A percentile compares a stretch with the other conserved stretches of the same genome.
These are phyloP conservation scores for Saccharomycopsis fibuligera DNA, from an alignment of 805 yeast genomes.

Conservation along the genomic window DNA sequence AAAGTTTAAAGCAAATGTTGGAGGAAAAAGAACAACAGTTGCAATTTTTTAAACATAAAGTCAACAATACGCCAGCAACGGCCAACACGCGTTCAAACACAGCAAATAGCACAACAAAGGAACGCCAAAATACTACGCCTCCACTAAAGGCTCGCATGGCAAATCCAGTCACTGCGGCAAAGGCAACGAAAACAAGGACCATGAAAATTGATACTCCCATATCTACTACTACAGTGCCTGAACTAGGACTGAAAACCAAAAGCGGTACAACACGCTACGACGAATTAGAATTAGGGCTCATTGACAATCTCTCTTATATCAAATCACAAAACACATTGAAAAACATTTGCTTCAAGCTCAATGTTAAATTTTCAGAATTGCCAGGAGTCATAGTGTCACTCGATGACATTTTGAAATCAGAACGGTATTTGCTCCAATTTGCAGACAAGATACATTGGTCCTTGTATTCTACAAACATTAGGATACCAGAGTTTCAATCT, in stretches of 20 bases:
- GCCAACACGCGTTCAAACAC: not conserved
- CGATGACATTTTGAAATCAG: constrained; percentile 19
- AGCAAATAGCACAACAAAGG: not conserved
- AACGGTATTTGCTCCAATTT: constrained; percentile 15
- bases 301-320: constrained; percentile 6
- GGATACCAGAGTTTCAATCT: constrained; percentile 4
- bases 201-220: constrained; percentile 1
- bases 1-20: not conserved
- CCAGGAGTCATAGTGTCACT: constrained; percentile 7
- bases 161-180: too few relatives aligned
- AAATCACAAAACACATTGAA: constrained; percentile 15
- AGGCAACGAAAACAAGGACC: not conserved
- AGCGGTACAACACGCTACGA: constrained; percentile 9
- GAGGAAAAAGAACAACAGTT: not conserved
- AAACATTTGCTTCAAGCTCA: constrained; percentile 15
- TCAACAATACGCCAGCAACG: not conserved
- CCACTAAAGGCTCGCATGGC: not conserved
- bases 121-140: not conserved
- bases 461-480: constrained; percentile 4
- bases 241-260: not conserved
- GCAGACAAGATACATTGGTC: constrained; percentile 14
- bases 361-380: constrained; percentile 6
- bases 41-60: not conserved
- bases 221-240: constrained; percentile 8
- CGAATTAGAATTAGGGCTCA: constrained; percentile 1